Evolutionary conservation across 2,329 filamentous ascomycete species (phyloP), one percentile per base, ranked within the genome.

Genomic region (Fusarium sp.): DNA sequence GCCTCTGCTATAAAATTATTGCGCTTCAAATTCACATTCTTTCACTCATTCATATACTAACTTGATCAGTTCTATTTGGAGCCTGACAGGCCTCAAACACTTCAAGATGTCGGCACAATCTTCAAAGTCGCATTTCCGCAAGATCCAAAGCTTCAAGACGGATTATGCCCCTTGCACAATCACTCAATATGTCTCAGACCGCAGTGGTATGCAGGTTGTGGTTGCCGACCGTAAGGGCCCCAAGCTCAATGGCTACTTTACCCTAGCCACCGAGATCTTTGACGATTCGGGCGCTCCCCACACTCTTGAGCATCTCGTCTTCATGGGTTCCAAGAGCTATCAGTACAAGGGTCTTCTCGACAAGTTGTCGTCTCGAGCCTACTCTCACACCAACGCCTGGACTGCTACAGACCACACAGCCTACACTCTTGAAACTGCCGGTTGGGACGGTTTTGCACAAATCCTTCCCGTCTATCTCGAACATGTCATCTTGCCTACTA

Each of bases 381-480:
- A 98, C 78, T 97, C 95, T 2, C 88, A 87, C 60, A 99, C 96
- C 33, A 99, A 99, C 80, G 96, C 96, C 6, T 99, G 95, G 93
- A 99, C 96, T 2, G 94, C 94, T 23, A 96, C 92, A 13, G 96
- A 98, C 73, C 94, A 98, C 77, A 99, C 97, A 1, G 94, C 94
- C 4, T 99, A 99, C 80, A 97, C 94, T 0, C 85, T 99, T 16
- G 93, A 97, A 74, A 96, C 94, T 12, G 96, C 96, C 26, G 96
- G 96, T 3, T 99, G 96, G 95, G 94, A 97, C 73, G 95, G 95
- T 10, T 99, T 99, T 77, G 91, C 94, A 2, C 93, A 97, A 78
- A 97, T 98, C 57, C 83, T 99, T 18, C 96, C 96, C 1, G 90
- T 98, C 40, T 99, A 99, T 72, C 86, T 99, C 2, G 97, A 99